These are phyloP conservation scores for Puccinia hordei DNA, from an alignment of 1,284 basidiomycete genomes.

Conservation along the genomic window DNA sequence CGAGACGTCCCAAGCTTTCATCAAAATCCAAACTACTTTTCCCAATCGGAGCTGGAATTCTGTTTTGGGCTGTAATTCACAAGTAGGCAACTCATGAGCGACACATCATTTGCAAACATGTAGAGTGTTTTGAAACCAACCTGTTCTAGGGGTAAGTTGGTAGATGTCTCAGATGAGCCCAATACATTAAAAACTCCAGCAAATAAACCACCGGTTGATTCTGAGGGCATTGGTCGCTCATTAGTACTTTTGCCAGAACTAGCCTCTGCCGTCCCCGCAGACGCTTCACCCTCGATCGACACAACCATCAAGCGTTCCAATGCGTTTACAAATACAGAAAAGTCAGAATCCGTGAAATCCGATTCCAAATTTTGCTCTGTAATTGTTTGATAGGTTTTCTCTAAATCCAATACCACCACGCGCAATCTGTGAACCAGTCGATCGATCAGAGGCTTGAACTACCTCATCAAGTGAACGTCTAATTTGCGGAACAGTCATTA, in stretches of 20 bases:
- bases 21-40: constrained; percentile 53
- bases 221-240: constrained; percentile 54
- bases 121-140: neutral
- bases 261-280: constrained; percentile 60
- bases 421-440: constrained; percentile 77
- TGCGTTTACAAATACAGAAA: constrained; percentile 77
- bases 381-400: constrained; percentile 57
- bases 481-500: constrained; percentile 83
- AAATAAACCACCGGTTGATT: constrained; percentile 65
- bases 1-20: constrained; percentile 55
- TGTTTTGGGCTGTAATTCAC: constrained; percentile 51
- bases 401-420: constrained; percentile 66
- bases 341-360: constrained; percentile 74
- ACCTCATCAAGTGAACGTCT: constrained; percentile 70
- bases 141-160: constrained; percentile 27
- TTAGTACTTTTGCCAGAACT: constrained; percentile 60
- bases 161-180: constrained; percentile 33
- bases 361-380: constrained; percentile 51
- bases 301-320: constrained; percentile 74
- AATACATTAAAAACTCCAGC: constrained; percentile 75
- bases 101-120: neutral
- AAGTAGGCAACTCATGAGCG: constrained; percentile 13
- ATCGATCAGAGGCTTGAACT: constrained; percentile 76
- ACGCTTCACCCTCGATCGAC: constrained; percentile 61
- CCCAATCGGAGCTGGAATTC: constrained; percentile 50